Conservation (phyloP, 345 rosid genomes). For the sweet orange (Citrus sinensis) region DVS_A1.0 CM039162.1:240001-240500, state of each 20-base stretch:
- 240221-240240: background rate
- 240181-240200: background rate
- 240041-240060: background rate
- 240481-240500: background rate
- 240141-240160: background rate
- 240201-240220: background rate
- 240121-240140: constrained; percentile 17
- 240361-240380: background rate
- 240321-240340: background rate
- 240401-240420: too few relatives aligned
- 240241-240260: background rate
- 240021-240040: background rate
- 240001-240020: background rate
- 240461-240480: background rate
- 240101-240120: background rate
- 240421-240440: background rate
- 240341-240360: background rate
- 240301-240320: background rate
- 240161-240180: background rate
- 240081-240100: background rate
- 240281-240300: background rate
- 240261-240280: background rate
- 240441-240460: background rate
- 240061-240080: background rate
- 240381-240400: background rate